phyloP scores from a whole-genome alignment of 192 early-diverging fungal species.

The Backusella westeae region DNA sequence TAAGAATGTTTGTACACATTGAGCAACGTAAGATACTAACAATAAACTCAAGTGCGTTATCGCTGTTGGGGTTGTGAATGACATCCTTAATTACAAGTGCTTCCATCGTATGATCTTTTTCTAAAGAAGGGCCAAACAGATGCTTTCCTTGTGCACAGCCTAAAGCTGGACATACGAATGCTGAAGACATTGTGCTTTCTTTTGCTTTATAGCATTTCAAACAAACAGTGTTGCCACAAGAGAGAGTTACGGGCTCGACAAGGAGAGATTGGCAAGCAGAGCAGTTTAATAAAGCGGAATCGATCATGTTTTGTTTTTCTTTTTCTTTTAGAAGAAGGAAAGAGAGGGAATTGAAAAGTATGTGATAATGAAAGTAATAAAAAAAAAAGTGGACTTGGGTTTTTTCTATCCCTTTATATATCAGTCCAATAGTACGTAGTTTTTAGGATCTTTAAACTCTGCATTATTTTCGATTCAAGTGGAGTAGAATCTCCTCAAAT shows the following conservation, averaged over 20 bases:
- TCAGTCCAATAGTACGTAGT: not conserved
- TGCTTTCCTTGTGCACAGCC: conserved; percentile 2
- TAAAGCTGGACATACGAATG: conserved; percentile 7
- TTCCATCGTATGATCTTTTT: not conserved
- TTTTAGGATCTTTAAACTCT: conserved; percentile 3
- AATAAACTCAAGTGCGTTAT: not conserved
- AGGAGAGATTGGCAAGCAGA: conserved; percentile 6
- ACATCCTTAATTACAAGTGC: not conserved
- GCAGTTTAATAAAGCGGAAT: conserved; percentile 13
- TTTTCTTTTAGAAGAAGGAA: not conserved
- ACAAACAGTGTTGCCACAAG: conserved; percentile 18
- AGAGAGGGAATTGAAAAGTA: not conserved
- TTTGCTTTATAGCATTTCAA: not conserved
- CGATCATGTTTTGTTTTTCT: not conserved
- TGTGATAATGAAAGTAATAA: not conserved
- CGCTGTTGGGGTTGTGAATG: not conserved
- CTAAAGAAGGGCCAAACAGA: conserved; percentile 11
- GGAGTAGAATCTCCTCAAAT: conserved; percentile 3
- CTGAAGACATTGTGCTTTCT: not conserved
- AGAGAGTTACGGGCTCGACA: conserved; percentile 7
- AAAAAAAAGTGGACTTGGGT: not conserved
- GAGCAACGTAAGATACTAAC: not conserved
- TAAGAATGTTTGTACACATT: not conserved
- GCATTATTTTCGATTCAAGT: conserved; percentile 8
- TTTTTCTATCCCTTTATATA: not conserved